Base-by-base conservation (phyloP, 2,329 filamentous ascomycete species). In the Immersiporthe knoxdaviesiana region DNA sequence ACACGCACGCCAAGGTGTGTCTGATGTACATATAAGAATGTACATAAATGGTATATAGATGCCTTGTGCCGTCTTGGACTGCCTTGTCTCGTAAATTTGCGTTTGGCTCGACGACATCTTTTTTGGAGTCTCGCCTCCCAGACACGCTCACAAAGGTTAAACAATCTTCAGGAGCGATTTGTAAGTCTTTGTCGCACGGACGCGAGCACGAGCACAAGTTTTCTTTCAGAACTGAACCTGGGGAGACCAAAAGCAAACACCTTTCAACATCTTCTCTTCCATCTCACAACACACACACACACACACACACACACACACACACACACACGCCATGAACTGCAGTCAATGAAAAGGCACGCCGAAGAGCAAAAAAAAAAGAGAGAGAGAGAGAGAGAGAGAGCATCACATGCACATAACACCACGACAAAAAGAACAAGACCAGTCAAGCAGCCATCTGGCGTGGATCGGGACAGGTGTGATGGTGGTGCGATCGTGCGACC, bases 401-500 rank as follows among this genome's bases (percentile, higher is more conserved):
- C 47, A 21, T 44, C 18, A 11, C 44, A 44, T 18, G 18, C 16
- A 44, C 41, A 47, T n/a, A 52, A 54, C n/a, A 54, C 24, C n/a
- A 52, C 50, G 18, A 27, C 50, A 18, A 27, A 2, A 47, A 27
- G 10, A 47, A 47, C 7, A 18, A 30, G 10, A 32, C 4, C 35
- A 4, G 35, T 35, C 56, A 6, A 14, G 18, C 50, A 14, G 50
- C n/a, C 50, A 27, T 54, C 50, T 24, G n/a, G 50, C 50, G 24
- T 54, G 12, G 24, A 24, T 39, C 11, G 32, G 44, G 60, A 63
- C 39, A 32, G 37, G 32, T 41, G 39, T 47, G 41, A 63, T 63
- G 61, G 61, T 63, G 41, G 61, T 32, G 27, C 24, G 39, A 63
- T n/a, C 37, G 39, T 41, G 61, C 61, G 39, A 47, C 61, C 14